phyloP scores from a whole-genome alignment of 768 basidiomycete species.

The Lactarius deliciosus region DNA sequence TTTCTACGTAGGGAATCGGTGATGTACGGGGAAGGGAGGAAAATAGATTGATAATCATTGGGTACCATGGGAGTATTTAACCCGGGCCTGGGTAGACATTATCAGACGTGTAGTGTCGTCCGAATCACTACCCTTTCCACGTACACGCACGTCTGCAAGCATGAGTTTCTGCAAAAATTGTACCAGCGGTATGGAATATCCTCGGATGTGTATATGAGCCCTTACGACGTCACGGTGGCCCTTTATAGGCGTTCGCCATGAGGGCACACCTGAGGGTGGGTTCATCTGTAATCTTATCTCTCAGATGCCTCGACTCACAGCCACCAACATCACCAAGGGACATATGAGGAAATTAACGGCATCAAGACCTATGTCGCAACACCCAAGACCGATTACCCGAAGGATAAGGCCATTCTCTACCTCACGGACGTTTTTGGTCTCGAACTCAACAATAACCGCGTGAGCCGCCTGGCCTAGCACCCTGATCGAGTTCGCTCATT shows the following conservation, averaged over 20 bases:
- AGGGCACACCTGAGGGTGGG: constrained; percentile 40
- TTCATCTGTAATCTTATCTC: not conserved
- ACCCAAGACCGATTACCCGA: constrained; percentile 40
- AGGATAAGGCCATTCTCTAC: constrained; percentile 44
- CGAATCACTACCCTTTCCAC: not conserved
- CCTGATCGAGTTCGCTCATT: not conserved
- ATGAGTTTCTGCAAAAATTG: constrained; percentile 62
- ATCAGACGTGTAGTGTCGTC: not conserved
- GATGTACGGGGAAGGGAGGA: not conserved
- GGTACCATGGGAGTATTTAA: not conserved
- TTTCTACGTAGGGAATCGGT: not conserved
- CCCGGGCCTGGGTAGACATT: not conserved
- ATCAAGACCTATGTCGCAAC: constrained; percentile 44
- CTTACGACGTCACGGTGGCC: not conserved
- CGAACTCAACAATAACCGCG: constrained; percentile 37
- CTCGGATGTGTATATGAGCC: not conserved
- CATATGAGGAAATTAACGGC: constrained; percentile 38
- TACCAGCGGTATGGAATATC: constrained; percentile 44
- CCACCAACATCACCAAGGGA: constrained; percentile 32
- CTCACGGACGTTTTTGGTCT: constrained; percentile 43
- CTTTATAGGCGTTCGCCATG: constrained; percentile 37
- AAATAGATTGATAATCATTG: not conserved
- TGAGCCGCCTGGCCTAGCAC: constrained; percentile 12
- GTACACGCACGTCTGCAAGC: not conserved
- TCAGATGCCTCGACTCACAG: not conserved